Evolutionary conservation across 1,284 basidiomycete species (phyloP).

Genomic region (Trichosporon ovoides): DNA sequence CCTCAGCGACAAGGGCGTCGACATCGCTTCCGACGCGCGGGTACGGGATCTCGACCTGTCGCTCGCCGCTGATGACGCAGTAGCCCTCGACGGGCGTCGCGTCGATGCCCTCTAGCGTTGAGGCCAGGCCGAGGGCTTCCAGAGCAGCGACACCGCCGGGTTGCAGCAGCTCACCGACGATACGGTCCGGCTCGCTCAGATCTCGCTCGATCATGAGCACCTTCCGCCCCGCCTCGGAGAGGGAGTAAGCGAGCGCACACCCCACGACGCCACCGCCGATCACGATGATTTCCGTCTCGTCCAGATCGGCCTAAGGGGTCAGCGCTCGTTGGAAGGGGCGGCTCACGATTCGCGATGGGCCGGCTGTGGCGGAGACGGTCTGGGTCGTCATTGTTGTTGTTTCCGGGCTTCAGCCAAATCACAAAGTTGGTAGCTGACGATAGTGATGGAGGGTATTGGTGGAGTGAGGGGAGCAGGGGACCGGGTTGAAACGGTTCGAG

Average conservation of each 20-base stretch:
- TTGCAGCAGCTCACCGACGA: conserved; percentile 95
- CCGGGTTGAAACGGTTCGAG: not conserved
- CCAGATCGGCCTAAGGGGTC: conserved; percentile 22
- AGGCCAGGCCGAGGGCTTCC: conserved; percentile 65
- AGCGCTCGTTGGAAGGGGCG: not conserved
- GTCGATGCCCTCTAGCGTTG: conserved; percentile 76
- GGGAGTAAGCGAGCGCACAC: conserved; percentile 57
- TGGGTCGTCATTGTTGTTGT: not conserved
- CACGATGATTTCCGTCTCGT: conserved; percentile 57
- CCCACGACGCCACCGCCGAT: conserved; percentile 88
- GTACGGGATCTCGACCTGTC: conserved; percentile 70
- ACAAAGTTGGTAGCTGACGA: too few relatives aligned
- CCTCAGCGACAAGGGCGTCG: conserved; percentile 2
- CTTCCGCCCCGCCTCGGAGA: conserved; percentile 49
- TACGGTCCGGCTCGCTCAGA: conserved; percentile 85
- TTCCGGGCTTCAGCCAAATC: too few relatives aligned
- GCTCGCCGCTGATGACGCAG: conserved; percentile 62
- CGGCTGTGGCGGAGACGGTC: conserved; percentile 1
- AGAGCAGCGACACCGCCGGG: conserved; percentile 84
- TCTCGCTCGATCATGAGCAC: conserved; percentile 83
- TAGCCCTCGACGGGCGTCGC: conserved; percentile 82
- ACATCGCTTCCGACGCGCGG: conserved; percentile 54
- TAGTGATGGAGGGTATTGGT: too few relatives aligned
- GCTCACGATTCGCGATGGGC: not conserved
- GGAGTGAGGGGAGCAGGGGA: too few relatives aligned